phyloP scores from a whole-genome alignment of 2,329 filamentous ascomycete species.

The Scedosporium aurantiacum region DNA sequence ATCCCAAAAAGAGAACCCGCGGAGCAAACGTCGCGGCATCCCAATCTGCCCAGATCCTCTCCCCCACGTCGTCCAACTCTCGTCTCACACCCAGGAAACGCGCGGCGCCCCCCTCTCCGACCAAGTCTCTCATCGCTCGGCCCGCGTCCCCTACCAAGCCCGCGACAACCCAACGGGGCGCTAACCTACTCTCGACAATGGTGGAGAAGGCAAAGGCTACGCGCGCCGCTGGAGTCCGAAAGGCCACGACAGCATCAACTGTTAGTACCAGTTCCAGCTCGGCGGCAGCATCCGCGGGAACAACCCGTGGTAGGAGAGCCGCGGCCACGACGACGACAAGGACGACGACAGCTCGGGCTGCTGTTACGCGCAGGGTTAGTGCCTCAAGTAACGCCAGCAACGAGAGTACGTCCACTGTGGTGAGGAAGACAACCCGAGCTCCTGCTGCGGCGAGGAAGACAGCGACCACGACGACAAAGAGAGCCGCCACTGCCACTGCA shows the following conservation, averaged over 20 bases:
- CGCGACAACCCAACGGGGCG: conserved; percentile 39
- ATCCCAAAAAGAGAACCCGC: conserved; percentile 58
- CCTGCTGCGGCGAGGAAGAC: conserved; percentile 26
- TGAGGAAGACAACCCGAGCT: conserved; percentile 37
- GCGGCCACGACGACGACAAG: conserved; percentile 21
- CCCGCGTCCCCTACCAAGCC: conserved; percentile 43
- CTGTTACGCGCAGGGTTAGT: conserved; percentile 34
- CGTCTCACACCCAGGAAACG: conserved; percentile 41
- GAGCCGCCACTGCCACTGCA: no score
- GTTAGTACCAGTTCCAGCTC: conserved; percentile 27
- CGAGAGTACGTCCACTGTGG: conserved; percentile 52
- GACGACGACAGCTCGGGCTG: conserved; percentile 21
- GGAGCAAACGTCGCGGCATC: conserved; percentile 29
- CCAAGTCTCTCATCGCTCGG: conserved; percentile 14
- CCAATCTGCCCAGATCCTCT: conserved; percentile 54
- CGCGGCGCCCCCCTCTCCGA: not conserved
- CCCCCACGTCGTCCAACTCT: conserved; percentile 73
- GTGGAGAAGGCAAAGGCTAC: conserved; percentile 49
- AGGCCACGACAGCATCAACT: conserved; percentile 32
- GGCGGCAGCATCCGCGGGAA: not conserved
- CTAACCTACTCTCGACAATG: conserved; percentile 43
- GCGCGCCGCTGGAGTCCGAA: conserved; percentile 35
- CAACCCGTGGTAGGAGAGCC: conserved; percentile 6
- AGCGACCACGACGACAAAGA: conserved; percentile 40
- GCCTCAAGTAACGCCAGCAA: conserved; percentile 53